Percentiles rank a stretch among this genome's conserved stretches.
phyloP scores from a whole-genome alignment of 257 asterid species.

The Agastache rugosa region DNA sequence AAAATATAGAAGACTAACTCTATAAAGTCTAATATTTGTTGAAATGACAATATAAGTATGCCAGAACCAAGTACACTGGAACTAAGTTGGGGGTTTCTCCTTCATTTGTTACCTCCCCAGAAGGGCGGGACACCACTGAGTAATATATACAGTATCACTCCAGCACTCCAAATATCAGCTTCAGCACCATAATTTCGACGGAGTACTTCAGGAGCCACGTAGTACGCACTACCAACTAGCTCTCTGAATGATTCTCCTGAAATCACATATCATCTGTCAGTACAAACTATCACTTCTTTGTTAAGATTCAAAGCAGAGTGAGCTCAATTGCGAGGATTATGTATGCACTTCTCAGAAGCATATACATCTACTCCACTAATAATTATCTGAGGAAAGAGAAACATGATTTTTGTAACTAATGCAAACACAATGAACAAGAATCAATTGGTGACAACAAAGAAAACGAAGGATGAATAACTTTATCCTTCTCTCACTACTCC shows the following conservation, averaged over 20 bases:
- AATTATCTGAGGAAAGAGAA: not conserved
- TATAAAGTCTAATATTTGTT: not conserved
- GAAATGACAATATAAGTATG: no score
- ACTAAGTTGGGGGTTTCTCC: not conserved
- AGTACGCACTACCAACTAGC: slow-evolving; percentile 92
- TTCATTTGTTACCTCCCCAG: slow-evolving; percentile 72
- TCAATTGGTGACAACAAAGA: not conserved
- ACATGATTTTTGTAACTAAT: not conserved
- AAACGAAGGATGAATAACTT: not conserved
- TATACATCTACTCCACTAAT: not conserved
- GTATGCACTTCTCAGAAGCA: not conserved
- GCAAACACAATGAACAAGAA: slow-evolving; percentile 10
- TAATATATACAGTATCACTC: slow-evolving; percentile 80
- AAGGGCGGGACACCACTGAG: slow-evolving; percentile 94
- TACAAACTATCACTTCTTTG: not conserved
- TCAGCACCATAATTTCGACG: slow-evolving; percentile 78
- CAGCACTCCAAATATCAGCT: slow-evolving; percentile 96
- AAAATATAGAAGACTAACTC: not conserved
- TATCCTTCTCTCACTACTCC: not conserved
- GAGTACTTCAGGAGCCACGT: slow-evolving; percentile 91
- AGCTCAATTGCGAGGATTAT: not conserved
- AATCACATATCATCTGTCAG: slow-evolving; percentile 32
- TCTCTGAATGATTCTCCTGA: slow-evolving; percentile 80
- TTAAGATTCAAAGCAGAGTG: not conserved
- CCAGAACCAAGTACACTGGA: no score